Evolutionary conservation across 2,329 filamentous ascomycete species (phyloP).

Genomic region (Colletotrichum sp.): DNA sequence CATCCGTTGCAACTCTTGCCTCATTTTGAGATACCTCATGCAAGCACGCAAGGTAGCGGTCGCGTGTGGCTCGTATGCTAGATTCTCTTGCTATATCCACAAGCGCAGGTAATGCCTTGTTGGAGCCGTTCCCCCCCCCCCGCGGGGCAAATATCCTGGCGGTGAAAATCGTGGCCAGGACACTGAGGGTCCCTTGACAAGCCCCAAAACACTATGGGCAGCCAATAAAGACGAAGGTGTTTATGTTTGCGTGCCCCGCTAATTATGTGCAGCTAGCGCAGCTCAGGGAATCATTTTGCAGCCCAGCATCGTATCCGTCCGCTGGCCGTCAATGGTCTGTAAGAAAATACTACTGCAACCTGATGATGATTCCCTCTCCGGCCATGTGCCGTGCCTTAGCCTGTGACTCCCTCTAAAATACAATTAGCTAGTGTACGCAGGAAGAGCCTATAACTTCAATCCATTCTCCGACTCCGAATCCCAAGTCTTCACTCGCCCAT

Average conservation of each 20-base stretch:
- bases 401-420: neutral
- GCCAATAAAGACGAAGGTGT: conserved; percentile 6
- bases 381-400: neutral
- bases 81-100: neutral
- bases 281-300: neutral
- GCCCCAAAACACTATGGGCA: neutral
- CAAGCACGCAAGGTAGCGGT: neutral
- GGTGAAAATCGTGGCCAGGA: conserved; percentile 7
- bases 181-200: neutral
- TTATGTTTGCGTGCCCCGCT: neutral
- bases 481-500: neutral
- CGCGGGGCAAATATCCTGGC: neutral
- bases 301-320: neutral
- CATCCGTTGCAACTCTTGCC: neutral
- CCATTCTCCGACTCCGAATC: neutral
- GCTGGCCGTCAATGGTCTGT: neutral
- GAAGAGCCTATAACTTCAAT: neutral
- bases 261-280: neutral
- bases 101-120: neutral
- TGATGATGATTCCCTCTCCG: neutral
- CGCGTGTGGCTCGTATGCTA: neutral
- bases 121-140: neutral
- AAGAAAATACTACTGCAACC: neutral
- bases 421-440: neutral
- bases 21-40: neutral